These are phyloP conservation scores for Amanita jacksonii DNA, from an alignment of 768 basidiomycete species.

Conservation along the genomic window DNA sequence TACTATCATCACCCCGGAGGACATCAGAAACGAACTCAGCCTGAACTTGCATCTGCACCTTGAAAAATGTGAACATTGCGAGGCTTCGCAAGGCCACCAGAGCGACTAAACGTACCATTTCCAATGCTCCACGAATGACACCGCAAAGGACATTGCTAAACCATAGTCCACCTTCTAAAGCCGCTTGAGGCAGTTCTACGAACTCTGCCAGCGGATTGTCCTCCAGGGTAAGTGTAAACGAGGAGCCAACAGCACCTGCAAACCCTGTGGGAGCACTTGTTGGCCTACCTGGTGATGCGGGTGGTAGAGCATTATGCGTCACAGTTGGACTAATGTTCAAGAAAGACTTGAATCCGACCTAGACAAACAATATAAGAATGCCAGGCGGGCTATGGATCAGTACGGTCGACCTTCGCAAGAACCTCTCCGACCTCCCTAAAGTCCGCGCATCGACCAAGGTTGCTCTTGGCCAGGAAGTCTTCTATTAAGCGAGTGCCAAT, in stretches of 20 bases:
- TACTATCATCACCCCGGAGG: constrained; percentile 86
- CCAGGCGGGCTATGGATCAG: not conserved
- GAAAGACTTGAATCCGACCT: constrained; percentile 99
- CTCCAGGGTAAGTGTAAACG: constrained; percentile 80
- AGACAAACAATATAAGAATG: constrained; percentile 2
- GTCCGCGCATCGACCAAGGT: constrained; percentile 85
- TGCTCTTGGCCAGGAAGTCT: constrained; percentile 91
- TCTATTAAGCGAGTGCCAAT: constrained; percentile 95
- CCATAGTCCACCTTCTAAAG: constrained; percentile 87
- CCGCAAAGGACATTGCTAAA: constrained; percentile 96
- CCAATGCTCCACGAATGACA: constrained; percentile 83
- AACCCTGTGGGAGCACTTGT: constrained; percentile 28
- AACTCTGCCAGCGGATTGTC: constrained; percentile 97
- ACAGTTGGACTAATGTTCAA: constrained; percentile 85
- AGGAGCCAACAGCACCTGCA: constrained; percentile 39
- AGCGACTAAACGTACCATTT: constrained; percentile 67
- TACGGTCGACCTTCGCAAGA: constrained; percentile 67
- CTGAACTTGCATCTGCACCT: constrained; percentile 97
- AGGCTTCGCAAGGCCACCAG: not conserved
- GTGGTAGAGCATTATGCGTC: constrained; percentile 51
- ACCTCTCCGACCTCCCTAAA: constrained; percentile 95
- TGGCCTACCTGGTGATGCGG: constrained; percentile 40
- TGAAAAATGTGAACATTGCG: constrained; percentile 10
- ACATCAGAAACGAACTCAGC: constrained; percentile 84
- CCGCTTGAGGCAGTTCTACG: constrained; percentile 93